phyloP scores from a whole-genome alignment of 495 filamentous ascomycete genomes.

The Penicillium ochrochloron region DNA sequence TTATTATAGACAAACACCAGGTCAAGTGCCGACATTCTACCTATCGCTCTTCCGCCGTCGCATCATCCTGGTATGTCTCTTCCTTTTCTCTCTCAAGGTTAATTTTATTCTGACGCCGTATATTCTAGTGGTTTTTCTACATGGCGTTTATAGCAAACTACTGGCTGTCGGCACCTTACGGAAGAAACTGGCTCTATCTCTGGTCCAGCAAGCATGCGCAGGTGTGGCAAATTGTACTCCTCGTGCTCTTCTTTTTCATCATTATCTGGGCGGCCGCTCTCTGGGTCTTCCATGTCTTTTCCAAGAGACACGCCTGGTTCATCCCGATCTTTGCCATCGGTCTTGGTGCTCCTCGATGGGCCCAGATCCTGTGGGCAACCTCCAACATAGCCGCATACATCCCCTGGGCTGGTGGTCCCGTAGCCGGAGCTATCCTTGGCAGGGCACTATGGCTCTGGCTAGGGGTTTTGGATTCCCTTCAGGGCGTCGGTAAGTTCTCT shows the following conservation, averaged over 20 bases:
- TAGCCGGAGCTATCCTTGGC: conserved; percentile 56
- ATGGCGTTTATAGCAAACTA: conserved; percentile 49
- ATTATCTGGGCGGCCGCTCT: conserved; percentile 58
- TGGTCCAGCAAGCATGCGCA: conserved; percentile 9
- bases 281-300: conserved; percentile 50
- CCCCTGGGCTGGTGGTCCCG: conserved; percentile 58
- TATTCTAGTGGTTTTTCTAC: conserved; percentile 31
- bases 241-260: conserved; percentile 64
- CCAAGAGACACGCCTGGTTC: conserved; percentile 64
- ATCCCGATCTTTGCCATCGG: conserved; percentile 69
- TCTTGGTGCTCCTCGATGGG: conserved; percentile 66
- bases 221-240: conserved; percentile 54
- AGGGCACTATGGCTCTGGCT: conserved; percentile 68
- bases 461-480: conserved; percentile 64
- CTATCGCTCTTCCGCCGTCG: conserved; percentile 58
- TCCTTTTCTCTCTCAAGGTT: conserved; percentile 3
- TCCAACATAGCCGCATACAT: conserved; percentile 62
- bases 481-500: conserved; percentile 45
- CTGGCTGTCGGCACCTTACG: conserved; percentile 54
- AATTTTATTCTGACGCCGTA: conserved; percentile 14
- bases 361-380: conserved; percentile 67
- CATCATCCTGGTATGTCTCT: conserved; percentile 50
- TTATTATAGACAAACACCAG: conserved; percentile 57
- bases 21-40: conserved; percentile 37
- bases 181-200: conserved; percentile 47